Conservation (phyloP, 495 filamentous ascomycete genomes). For the Xylaria sp. region DNA sequence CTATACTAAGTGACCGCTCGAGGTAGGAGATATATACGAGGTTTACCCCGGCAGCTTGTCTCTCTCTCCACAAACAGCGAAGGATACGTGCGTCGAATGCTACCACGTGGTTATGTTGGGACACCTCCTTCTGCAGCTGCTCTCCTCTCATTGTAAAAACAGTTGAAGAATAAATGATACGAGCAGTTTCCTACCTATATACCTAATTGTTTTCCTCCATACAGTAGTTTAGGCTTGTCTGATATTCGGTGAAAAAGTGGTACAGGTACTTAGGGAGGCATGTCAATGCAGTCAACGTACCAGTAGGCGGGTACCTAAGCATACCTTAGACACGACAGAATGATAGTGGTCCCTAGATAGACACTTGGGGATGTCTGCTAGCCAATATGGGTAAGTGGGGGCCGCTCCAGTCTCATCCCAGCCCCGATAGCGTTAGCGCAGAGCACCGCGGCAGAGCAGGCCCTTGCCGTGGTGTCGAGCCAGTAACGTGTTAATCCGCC, state of each 20-base stretch:
- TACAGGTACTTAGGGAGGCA: too few relatives aligned
- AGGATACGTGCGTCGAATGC: background rate
- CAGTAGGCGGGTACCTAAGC: background rate
- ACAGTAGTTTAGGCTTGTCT: background rate
- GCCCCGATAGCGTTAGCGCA: background rate
- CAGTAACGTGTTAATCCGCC: constrained; percentile 23
- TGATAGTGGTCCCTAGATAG: background rate
- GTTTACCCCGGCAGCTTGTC: background rate
- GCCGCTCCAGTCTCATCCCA: background rate
- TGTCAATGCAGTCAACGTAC: too few relatives aligned
- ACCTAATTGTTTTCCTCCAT: too few relatives aligned
- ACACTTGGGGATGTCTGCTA: background rate
- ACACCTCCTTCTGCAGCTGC: background rate
- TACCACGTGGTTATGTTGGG: background rate
- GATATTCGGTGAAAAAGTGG: too few relatives aligned
- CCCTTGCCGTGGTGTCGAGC: background rate
- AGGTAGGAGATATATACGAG: background rate
- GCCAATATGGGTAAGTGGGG: background rate
- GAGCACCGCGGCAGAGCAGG: background rate
- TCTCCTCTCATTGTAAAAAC: background rate
- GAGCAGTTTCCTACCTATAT: too few relatives aligned
- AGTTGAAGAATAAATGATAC: background rate
- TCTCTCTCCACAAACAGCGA: background rate
- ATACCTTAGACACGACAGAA: background rate
- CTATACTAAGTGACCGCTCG: too few relatives aligned